A percentile compares a stretch with the other conserved stretches of the same genome.
phyloP scores from a whole-genome alignment of 139 green algal species.

The Chlorella sorokiniana region DNA sequence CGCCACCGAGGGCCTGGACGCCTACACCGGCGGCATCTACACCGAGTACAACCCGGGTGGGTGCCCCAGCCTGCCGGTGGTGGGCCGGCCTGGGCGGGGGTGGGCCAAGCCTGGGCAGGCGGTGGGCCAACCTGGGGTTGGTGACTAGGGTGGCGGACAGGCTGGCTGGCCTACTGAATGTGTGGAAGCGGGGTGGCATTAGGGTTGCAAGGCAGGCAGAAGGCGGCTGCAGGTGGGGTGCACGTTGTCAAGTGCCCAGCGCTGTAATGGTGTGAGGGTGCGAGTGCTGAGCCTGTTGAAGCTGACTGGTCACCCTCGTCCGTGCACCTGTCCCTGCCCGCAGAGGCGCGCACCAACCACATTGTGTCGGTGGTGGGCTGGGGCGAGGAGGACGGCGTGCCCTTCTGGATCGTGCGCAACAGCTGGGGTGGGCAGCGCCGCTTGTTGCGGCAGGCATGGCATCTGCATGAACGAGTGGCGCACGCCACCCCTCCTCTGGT shows the following conservation, averaged over 20 bases:
- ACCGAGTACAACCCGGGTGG: conserved; percentile 16
- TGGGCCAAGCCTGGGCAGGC: not conserved
- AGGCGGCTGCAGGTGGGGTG: too few relatives aligned
- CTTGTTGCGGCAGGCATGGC: conserved; percentile 74
- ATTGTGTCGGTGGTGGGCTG: conserved; percentile 88
- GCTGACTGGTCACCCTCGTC: not conserved
- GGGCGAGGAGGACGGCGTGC: conserved; percentile 70
- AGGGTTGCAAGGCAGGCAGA: too few relatives aligned
- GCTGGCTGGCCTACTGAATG: too few relatives aligned
- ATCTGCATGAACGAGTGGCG: not conserved
- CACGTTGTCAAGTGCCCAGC: too few relatives aligned
- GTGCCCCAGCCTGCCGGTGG: not conserved
- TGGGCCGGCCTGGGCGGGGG: not conserved
- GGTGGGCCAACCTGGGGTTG: too few relatives aligned
- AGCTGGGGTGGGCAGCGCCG: too few relatives aligned
- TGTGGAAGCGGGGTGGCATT: too few relatives aligned
- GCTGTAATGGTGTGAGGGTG: too few relatives aligned
- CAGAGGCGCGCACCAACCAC: conserved; percentile 75
- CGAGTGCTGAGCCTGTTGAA: not conserved
- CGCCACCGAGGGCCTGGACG: conserved; percentile 75
- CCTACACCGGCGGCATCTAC: conserved; percentile 53
- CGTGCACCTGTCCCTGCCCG: not conserved
- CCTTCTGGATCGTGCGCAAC: conserved; percentile 75
- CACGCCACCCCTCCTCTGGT: too few relatives aligned
- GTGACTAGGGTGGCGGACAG: too few relatives aligned